Percentiles rank a stretch among this genome's conserved stretches.
phyloP scores from a whole-genome alignment of 768 basidiomycete genomes.

The Lanmaoa pseudosensibilis region DNA sequence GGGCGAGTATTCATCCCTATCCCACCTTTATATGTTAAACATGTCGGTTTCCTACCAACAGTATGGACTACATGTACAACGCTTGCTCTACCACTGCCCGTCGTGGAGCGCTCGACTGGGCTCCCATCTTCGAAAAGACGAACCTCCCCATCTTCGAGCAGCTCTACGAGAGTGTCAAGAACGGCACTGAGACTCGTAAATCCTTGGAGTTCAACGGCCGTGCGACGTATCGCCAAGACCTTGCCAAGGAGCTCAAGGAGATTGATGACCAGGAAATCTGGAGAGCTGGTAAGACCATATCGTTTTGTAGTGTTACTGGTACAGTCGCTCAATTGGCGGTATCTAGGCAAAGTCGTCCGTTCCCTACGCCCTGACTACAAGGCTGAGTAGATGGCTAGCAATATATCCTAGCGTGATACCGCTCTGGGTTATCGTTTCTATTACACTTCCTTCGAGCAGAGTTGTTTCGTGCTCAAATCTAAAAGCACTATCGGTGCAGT shows the following conservation, averaged over 20 bases:
- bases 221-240: conserved; percentile 87
- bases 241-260: conserved; percentile 87
- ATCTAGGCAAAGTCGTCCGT: conserved; percentile 81
- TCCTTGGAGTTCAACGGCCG: conserved; percentile 95
- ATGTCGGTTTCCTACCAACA: conserved; percentile 31
- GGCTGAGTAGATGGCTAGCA: conserved; percentile 43
- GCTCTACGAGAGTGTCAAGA: conserved; percentile 90
- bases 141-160: conserved; percentile 93
- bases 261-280: conserved; percentile 99
- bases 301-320: neutral
- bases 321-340: conserved; percentile 6
- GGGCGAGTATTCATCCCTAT: conserved; percentile 51
- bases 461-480: conserved; percentile 12
- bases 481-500: conserved; percentile 32
- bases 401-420: conserved; percentile 9
- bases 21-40: neutral
- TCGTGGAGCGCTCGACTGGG: conserved; percentile 99
- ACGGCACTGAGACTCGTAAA: conserved; percentile 97
- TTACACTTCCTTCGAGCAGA: conserved; percentile 6
- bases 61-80: conserved; percentile 99
- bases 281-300: conserved; percentile 69
- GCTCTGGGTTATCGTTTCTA: conserved; percentile 2
- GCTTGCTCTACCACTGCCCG: conserved; percentile 99
- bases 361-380: conserved; percentile 85
- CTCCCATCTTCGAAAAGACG: conserved; percentile 91